These are phyloP conservation scores for Gymnopilus junonius DNA, from an alignment of 768 basidiomycete genomes.

Conservation along the genomic window DNA sequence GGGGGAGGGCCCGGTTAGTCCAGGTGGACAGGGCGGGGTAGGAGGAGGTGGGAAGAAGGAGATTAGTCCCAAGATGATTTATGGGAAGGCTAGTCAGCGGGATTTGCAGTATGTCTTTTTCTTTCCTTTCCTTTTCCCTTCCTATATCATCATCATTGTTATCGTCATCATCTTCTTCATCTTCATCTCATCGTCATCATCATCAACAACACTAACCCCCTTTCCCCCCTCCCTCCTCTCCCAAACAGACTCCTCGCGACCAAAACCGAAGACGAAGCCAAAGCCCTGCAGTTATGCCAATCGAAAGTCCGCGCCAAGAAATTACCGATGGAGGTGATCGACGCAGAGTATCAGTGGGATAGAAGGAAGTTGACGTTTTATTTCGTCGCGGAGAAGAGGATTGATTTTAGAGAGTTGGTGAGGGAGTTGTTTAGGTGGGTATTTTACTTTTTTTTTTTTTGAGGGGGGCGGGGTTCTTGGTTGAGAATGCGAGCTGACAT, in stretches of 20 bases:
- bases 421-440: conserved; percentile 88
- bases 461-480: not conserved
- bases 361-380: conserved; percentile 98
- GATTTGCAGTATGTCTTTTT: conserved; percentile 69
- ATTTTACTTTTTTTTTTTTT: conserved; percentile 7
- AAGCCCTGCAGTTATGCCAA: conserved; percentile 90
- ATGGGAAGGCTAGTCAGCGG: conserved; percentile 80
- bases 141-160: no score
- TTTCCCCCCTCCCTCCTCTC: not conserved
- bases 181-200: conserved; percentile 11
- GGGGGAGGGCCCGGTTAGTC: conserved; percentile 60
- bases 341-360: conserved; percentile 99
- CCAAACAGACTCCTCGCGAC: conserved; percentile 64
- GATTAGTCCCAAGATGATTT: conserved; percentile 96
- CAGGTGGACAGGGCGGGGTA: conserved; percentile 43
- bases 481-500: not conserved
- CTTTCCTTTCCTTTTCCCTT: conserved; percentile 4
- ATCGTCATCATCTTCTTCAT: conserved; percentile 17
- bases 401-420: conserved; percentile 96
- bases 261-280: conserved; percentile 90
- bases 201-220: not conserved
- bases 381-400: conserved; percentile 93
- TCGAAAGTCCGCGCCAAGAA: conserved; percentile 93
- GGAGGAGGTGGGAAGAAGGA: conserved; percentile 71
- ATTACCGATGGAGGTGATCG: conserved; percentile 97